Base-by-base conservation (phyloP, 2,329 filamentous ascomycete genomes). In the Albophoma yamanashiensis region DNA sequence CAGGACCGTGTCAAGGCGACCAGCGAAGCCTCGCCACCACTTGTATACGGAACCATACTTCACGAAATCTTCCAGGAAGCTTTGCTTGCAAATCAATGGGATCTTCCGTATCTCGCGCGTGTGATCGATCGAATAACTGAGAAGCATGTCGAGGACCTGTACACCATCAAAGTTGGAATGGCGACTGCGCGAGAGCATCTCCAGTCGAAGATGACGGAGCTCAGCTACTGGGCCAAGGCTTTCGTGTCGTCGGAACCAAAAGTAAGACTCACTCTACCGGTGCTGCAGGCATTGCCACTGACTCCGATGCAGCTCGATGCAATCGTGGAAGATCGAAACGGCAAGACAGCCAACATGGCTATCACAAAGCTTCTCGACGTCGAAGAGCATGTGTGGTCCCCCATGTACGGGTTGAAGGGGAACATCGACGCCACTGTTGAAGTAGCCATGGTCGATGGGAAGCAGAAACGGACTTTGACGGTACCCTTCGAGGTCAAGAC, bases 351-450 rank as follows among this genome's bases (percentile, higher is more conserved):
- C 14, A 88, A 82, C 60, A 87, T 97, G 82, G 92, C 89, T 66
- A 87, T 99, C 66, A 95, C 88, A 68, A 99, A 97, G 70, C 79
- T 99, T 36, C 86, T 99, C 17, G 94, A 97, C 70, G 90, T 99
- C 12, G 94, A 99, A 71, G 94, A 99, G 73, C 94, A 97, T 70
- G 87, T 99, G 36, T 99, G 94, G 94, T 97, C 93, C 8, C 94
- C 94, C 0, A 93, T 92, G 85, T 99, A 96, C 70, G 94, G 94
- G 0, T 79, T 99, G 20, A 99, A 99, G 73, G 94, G 94, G 38
- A 99, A 97, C 67, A 94, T 99, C 62, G 94, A 99, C 75, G 94
- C 94, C 36, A 97, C 94, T 0, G 89, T 99, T 1, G 91, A 99
- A 75, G 89, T 94, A 20, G 85, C 83, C 0, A 89, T 97, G 79